Base-by-base conservation (phyloP, 306 rosid genomes). In the Cicer pinnatifidum region DNA sequence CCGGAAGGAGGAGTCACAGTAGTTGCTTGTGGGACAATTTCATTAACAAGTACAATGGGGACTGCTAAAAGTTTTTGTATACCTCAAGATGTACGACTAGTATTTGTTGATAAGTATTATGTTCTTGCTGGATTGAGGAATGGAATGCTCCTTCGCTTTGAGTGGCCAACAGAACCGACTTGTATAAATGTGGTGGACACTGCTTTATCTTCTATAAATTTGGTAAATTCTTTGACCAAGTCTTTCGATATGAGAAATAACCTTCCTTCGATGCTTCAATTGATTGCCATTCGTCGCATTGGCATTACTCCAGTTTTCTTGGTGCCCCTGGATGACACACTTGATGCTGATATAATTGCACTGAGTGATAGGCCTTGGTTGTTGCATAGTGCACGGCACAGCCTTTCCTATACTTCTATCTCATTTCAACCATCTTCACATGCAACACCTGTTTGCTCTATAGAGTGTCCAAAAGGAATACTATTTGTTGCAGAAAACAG, bases 281-380 rank as follows among this genome's bases (percentile, higher is more conserved):
- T 93, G 88, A 91, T 93, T 83, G 92, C 97, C 72, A 81, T 81
- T 71, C 91, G 97, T 41, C 98, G 94, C 19, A 91, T 93, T 78
- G 98, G 98, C 78, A 85, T 91, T 72, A 93, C 98, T 63, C 97
- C 98, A 37, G 98, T 93, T 80, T 93, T 91, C 89, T 85, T 93
- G 85, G 91, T 89, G 75, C 92, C 98, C 54, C 75, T 93, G 86
- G 89, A 89, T 79, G 91, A 86, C 77, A 81, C 89, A 5, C 89
- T 93, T 76, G 97, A 93, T 85, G 84, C 90, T 56, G 98, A 91
- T 84, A 75, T 93, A 78, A 86, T 93, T 85, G 91, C 88, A 72
- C 83, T 93, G 53, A 88, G 98, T 84, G 98, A 91, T 78, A 89
- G 97, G 66, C 96, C 98, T 12, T 91, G 98, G 98, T 83, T 93